Evolutionary conservation across 2,329 filamentous ascomycete genomes (phyloP), one percentile per base, ranked within the genome.

Genomic region (Botrytis medusae): DNA sequence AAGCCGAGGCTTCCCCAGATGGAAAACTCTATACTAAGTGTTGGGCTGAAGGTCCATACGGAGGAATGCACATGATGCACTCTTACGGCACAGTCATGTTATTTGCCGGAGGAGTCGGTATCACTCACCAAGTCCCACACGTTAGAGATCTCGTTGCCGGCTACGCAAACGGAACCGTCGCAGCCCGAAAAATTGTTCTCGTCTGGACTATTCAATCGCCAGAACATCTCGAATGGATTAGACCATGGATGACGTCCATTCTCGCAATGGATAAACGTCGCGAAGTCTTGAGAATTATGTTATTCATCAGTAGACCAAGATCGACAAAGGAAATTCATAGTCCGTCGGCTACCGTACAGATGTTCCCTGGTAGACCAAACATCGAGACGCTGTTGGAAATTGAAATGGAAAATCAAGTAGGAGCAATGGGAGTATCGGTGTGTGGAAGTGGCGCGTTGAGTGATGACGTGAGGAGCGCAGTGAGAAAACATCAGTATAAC

Each of bases 151-250:
- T 95, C 1, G 88, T 95, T 42, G 84, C 86, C 9, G 91, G 92
- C 57, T 92, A 88, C 81, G 86, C 87, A 74, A 89, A 91, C 75
- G 90, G 90, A 73, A 93, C 90, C 0, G 90, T 92, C 9, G 91
- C 92, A 1, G 89, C 91, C 1, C 89, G 91, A 75, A 92, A 90
- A 80, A 86, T 95, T 68, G 85, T 93, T 8, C 86, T 95, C 37
- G 89, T 94, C 59, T 95, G 93, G 93, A 90, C 90, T 67, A 92
- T 95, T 73, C 92, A 93, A 78, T 92, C 88, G 78, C 91, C 91
- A 77, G 92, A 94, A 83, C 92, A 94, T 81, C 86, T 95, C 44
- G 92, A 95, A 82, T 95, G 92, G 92, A 94, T 94, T 80, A 87
- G 92, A 64, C 91, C 91, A 12, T 94, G 92, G 91, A 94, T 95